Evolutionary conservation across 2,329 filamentous ascomycete species (phyloP).

Genomic region (Penicillium sp.): DNA sequence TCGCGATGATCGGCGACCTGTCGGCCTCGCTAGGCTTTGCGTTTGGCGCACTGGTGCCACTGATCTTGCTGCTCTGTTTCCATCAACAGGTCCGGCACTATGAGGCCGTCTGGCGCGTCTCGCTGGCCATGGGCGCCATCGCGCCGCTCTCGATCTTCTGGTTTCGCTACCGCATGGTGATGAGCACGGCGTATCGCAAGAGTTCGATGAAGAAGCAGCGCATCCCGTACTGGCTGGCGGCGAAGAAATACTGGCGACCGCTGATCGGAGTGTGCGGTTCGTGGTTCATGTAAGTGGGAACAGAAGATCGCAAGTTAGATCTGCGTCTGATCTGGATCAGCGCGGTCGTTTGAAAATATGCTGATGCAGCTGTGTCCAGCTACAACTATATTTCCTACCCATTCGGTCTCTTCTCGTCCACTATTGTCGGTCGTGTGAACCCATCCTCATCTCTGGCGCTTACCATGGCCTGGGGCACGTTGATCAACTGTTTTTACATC

Average conservation of each 20-base stretch:
- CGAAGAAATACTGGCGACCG: slow-evolving; percentile 56
- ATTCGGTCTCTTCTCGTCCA: slow-evolving; percentile 60
- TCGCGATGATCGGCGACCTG: slow-evolving; percentile 60
- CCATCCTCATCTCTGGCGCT: slow-evolving; percentile 44
- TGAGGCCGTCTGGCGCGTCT: slow-evolving; percentile 56
- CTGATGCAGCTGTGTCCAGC: slow-evolving; percentile 22
- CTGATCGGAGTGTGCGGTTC: slow-evolving; percentile 53
- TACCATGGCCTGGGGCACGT: slow-evolving; percentile 51
- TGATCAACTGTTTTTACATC: slow-evolving; percentile 58
- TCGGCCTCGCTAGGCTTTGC: slow-evolving; percentile 58
- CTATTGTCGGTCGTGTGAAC: slow-evolving; percentile 55
- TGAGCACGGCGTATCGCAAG: slow-evolving; percentile 55
- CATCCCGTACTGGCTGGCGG: slow-evolving; percentile 52
- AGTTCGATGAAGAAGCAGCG: slow-evolving; percentile 52
- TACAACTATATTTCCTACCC: slow-evolving; percentile 62
- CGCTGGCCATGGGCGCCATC: slow-evolving; percentile 56
- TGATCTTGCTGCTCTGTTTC: slow-evolving; percentile 57
- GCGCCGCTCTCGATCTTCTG: slow-evolving; percentile 58
- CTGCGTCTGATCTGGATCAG: neutral
- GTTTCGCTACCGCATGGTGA: slow-evolving; percentile 58
- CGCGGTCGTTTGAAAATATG: too few relatives aligned
- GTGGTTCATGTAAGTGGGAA: slow-evolving; percentile 48
- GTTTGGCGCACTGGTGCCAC: slow-evolving; percentile 54
- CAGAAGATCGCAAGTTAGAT: neutral
- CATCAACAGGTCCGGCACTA: slow-evolving; percentile 47